phyloP scores from a whole-genome alignment of 768 basidiomycete species.

The Candolleomyces efflorescens region DNA sequence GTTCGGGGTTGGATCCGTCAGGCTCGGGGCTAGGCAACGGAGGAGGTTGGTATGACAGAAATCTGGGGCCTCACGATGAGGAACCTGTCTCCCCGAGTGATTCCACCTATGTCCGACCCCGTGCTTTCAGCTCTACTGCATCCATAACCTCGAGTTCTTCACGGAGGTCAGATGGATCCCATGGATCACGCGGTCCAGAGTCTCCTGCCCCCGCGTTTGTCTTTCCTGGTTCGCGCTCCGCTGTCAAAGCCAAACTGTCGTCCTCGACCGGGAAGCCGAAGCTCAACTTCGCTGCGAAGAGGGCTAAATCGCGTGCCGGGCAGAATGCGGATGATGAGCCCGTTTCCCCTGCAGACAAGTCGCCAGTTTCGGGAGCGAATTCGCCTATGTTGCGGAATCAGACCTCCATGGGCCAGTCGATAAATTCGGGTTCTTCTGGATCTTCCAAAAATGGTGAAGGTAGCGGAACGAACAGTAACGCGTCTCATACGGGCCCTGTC shows the following conservation, averaged over 20 bases:
- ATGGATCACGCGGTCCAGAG: not conserved
- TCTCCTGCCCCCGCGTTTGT: slow-evolving; percentile 16
- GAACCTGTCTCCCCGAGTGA: not conserved
- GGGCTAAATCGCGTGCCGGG: not conserved
- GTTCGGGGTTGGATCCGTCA: not conserved
- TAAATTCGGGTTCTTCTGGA: not conserved
- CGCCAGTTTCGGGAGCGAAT: not conserved
- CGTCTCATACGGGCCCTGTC: not conserved
- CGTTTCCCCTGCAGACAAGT: not conserved
- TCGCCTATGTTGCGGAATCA: not conserved
- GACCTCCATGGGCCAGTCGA: not conserved
- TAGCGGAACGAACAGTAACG: not conserved
- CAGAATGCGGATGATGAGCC: not conserved
- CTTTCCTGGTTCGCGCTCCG: slow-evolving; percentile 23
- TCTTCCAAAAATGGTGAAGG: not conserved
- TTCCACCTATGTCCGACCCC: not conserved
- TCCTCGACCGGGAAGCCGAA: slow-evolving; percentile 9
- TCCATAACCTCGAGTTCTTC: slow-evolving; percentile 3
- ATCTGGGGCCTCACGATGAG: slow-evolving; percentile 13
- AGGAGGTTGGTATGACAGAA: not conserved
- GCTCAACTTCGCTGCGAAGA: not conserved
- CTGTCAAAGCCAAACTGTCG: slow-evolving; percentile 20
- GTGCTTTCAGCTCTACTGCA: not conserved
- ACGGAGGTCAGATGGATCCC: slow-evolving; percentile 3
- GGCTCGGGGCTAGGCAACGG: not conserved